Percentiles rank a stretch among this genome's conserved stretches.
Evolutionary conservation across 2,329 filamentous ascomycete genomes (phyloP).

Genomic region (Pseudogymnoascus sp.): DNA sequence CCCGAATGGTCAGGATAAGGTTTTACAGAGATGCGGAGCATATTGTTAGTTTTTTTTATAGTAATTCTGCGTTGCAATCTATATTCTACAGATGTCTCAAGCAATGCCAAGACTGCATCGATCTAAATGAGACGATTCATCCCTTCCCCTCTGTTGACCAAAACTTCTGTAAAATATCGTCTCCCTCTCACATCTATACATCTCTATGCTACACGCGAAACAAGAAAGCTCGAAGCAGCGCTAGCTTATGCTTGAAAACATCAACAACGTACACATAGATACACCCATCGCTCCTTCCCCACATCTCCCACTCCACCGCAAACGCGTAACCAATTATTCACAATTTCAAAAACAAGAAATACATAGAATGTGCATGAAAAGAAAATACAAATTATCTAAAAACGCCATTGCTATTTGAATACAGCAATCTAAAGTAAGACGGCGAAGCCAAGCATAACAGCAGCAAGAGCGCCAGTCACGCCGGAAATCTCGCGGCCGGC

Average conservation of each 20-base stretch:
- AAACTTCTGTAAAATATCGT: not conserved
- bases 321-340: not conserved
- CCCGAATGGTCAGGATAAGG: not conserved
- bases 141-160: not conserved
- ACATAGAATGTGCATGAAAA: slow-evolving; percentile 12
- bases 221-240: not conserved
- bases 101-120: no score
- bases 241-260: not conserved
- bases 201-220: not conserved
- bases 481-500: not conserved
- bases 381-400: not conserved
- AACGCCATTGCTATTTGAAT: not conserved
- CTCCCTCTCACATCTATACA: not conserved
- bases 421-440: not conserved
- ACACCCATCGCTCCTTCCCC: not conserved
- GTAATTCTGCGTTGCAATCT: no score
- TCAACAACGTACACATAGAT: not conserved
- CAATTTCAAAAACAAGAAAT: not conserved
- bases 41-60: not conserved
- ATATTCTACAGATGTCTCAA: no score
- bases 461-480: not conserved
- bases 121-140: no score
- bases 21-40: not conserved
- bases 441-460: not conserved
- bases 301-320: not conserved